Base-by-base conservation (phyloP, 306 rosid species). In the Malus sylvestris region DNA sequence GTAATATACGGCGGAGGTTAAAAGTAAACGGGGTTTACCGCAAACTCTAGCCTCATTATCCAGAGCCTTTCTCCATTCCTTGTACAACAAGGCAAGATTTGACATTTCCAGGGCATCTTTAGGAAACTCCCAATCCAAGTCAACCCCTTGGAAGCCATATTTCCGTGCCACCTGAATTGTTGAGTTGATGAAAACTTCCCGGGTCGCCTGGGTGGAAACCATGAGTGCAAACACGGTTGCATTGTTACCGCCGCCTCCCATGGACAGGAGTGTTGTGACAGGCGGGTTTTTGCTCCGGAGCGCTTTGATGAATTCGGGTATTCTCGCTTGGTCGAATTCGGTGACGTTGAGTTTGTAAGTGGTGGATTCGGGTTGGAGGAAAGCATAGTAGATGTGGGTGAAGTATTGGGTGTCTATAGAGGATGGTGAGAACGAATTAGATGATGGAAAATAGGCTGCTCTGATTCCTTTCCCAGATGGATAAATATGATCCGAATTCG, bases 91-190 rank as follows among this genome's bases (percentile, higher is more conserved):
- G 30, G 76, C 94, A 13, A 94, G 88, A 63, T 94, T 90, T 6
- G 84, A 67, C 97, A 94, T 92, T 70, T 92, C 96, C 19, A 25
- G 32, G 22, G 45, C 82, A 40, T 77, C 67, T 0, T 32, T 25
- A 0, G 98, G 98, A 38, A 85, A 94, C 61, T 94, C 98, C 98
- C 97, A 94, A 22, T 94, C 97, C 51, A 92, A 79, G 73, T 94
- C 96, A 4, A 94, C 58, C 2, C 98, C 98, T 0, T 94, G 71
- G 62, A 91, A 92, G 3, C 92, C 91, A 23, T 82, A 91, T 1
- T 55, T 67, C 33, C 92, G 87, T 1, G 97, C 96, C 45, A 82
- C 83, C 8, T 77, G 72, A 67, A 90, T 86, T 5, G 95, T 76
- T 45, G 98, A 94, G 8, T 77, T 19, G 65, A 94, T 94, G 89